A percentile compares a stretch with the other conserved stretches of the same genome.
phyloP scores from a whole-genome alignment of 768 basidiomycete genomes.

The Amanita muscaria region DNA sequence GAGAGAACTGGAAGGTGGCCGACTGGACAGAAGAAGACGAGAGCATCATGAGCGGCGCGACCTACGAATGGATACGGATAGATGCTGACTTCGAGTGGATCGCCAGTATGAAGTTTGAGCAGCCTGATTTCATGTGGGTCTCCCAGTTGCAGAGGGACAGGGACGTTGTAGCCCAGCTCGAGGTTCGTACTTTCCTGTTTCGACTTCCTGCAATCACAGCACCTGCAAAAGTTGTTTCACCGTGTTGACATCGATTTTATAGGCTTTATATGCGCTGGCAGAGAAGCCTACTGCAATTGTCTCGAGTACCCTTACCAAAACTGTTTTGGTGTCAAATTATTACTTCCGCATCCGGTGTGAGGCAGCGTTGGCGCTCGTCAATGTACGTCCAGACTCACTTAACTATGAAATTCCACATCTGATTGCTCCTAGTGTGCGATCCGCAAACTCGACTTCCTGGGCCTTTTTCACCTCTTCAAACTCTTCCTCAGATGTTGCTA shows the following conservation, averaged over 20 bases:
- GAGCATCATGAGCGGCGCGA: slow-evolving; percentile 86
- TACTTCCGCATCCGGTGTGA: slow-evolving; percentile 95
- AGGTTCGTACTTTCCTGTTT: slow-evolving; percentile 47
- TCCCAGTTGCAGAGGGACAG: slow-evolving; percentile 91
- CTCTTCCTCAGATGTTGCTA: slow-evolving; percentile 88
- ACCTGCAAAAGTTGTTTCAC: too few relatives aligned
- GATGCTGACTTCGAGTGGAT: slow-evolving; percentile 99
- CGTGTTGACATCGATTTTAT: slow-evolving; percentile 1
- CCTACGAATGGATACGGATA: slow-evolving; percentile 99
- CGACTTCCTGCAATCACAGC: too few relatives aligned
- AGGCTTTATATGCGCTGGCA: slow-evolving; percentile 88
- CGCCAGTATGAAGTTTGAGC: slow-evolving; percentile 83
- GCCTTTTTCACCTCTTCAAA: slow-evolving; percentile 93
- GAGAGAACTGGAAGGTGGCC: slow-evolving; percentile 91
- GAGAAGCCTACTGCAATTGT: slow-evolving; percentile 78
- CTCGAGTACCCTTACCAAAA: slow-evolving; percentile 87
- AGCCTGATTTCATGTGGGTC: slow-evolving; percentile 99
- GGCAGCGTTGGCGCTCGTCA: slow-evolving; percentile 77
- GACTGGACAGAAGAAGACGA: slow-evolving; percentile 99
- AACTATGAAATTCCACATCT: slow-evolving; percentile 6
- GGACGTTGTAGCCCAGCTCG: slow-evolving; percentile 94
- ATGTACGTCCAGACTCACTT: slow-evolving; percentile 38
- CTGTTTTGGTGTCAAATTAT: slow-evolving; percentile 90
- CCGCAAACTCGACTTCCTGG: slow-evolving; percentile 75
- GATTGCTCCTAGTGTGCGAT: slow-evolving; percentile 62